These are phyloP conservation scores for Tephrocybe sp. DNA, from an alignment of 768 basidiomycete genomes.

Conservation along the genomic window DNA sequence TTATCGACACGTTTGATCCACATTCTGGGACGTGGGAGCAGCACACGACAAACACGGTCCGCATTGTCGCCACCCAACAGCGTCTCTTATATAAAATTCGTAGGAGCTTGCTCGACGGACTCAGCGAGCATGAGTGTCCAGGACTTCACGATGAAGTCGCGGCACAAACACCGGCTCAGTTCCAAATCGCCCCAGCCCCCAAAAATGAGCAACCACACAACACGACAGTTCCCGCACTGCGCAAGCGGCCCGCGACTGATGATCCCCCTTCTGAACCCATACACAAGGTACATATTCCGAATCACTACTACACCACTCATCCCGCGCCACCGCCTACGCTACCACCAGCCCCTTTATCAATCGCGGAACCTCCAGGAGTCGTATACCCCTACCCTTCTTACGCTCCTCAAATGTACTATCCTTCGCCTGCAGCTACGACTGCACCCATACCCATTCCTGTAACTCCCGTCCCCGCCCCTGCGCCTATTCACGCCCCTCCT, in stretches of 20 bases:
- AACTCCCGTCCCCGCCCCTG: neutral
- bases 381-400: neutral
- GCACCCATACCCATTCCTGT: neutral
- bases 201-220: neutral
- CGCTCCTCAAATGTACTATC: slow-evolving; percentile 4
- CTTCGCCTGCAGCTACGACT: neutral
- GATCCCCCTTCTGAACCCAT: slow-evolving; percentile 9
- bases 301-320: slow-evolving; percentile 32
- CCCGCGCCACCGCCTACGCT: neutral
- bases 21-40: slow-evolving; percentile 65
- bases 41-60: slow-evolving; percentile 58
- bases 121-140: slow-evolving; percentile 57
- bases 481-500: neutral
- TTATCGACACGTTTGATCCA: slow-evolving; percentile 61
- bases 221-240: neutral
- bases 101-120: slow-evolving; percentile 56
- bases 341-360: neutral
- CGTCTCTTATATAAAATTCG: slow-evolving; percentile 62
- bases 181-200: slow-evolving; percentile 1
- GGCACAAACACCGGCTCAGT: slow-evolving; percentile 31
- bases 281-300: slow-evolving; percentile 30
- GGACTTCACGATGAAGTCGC: slow-evolving; percentile 57
- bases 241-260: slow-evolving; percentile 26
- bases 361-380: neutral
- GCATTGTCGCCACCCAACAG: slow-evolving; percentile 59